These are phyloP conservation scores for Phytopythium mirpurense DNA, from an alignment of 352 stramenopile genomes.

Conservation along the genomic window DNA sequence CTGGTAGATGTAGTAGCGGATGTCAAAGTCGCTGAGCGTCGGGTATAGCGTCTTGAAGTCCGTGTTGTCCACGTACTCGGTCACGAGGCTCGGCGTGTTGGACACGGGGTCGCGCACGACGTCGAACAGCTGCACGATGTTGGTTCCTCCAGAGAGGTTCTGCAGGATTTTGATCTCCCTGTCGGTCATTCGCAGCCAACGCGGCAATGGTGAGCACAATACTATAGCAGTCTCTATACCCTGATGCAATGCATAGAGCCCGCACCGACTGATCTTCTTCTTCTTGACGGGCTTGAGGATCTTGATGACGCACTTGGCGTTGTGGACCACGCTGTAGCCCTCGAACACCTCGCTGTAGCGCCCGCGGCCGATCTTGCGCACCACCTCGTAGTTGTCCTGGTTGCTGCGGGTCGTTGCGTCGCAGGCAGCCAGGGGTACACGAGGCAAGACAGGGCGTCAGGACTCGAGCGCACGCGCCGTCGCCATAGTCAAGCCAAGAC, in stretches of 20 bases:
- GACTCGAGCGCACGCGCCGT: too few relatives aligned
- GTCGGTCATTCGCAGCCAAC: background rate
- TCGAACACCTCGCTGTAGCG: constrained; percentile 99
- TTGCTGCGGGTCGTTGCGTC: constrained; percentile 72
- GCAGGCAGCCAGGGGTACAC: too few relatives aligned
- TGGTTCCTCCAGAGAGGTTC: constrained; percentile 97
- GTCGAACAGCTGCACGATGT: constrained; percentile 99
- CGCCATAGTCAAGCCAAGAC: too few relatives aligned
- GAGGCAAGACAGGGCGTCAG: background rate
- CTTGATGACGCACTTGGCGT: constrained; percentile 99
- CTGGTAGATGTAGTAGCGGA: constrained; percentile 99
- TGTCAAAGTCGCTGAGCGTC: constrained; percentile 98
- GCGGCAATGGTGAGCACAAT: too few relatives aligned
- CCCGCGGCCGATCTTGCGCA: constrained; percentile 98
- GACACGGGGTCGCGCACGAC: constrained; percentile 97
- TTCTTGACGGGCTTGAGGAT: constrained; percentile 99
- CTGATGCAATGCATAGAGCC: too few relatives aligned
- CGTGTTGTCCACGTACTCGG: constrained; percentile 99
- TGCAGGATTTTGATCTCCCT: constrained; percentile 99
- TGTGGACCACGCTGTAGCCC: constrained; percentile 96
- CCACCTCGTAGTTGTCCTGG: constrained; percentile 99
- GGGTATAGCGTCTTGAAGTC: constrained; percentile 99
- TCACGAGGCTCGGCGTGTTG: constrained; percentile 98
- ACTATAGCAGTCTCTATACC: too few relatives aligned
- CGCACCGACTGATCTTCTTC: constrained; percentile 99